Conservation (phyloP, 345 rosid species). For the Rhizophora apiculata region DNA sequence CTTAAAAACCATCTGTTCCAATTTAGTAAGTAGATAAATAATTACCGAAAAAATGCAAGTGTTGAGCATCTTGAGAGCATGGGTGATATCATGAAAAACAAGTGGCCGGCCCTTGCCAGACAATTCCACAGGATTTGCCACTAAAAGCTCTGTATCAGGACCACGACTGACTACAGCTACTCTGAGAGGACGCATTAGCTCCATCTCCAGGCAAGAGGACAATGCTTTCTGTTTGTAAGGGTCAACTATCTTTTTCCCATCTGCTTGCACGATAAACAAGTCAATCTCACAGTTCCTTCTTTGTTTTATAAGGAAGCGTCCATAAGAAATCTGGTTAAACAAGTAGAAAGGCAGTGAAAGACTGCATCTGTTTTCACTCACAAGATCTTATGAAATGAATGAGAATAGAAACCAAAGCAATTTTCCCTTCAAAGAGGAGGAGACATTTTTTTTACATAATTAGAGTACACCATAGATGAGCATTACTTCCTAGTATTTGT, state of each 20-base stretch:
- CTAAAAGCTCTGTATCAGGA: conserved; percentile 86
- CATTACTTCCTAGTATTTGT: neutral
- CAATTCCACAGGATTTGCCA: conserved; percentile 91
- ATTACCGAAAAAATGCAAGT: conserved; percentile 85
- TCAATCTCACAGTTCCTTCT: conserved; percentile 73
- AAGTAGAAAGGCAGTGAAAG: conserved; percentile 2
- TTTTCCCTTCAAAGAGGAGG: neutral
- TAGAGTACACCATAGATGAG: too few species aligned
- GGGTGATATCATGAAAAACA: conserved; percentile 81
- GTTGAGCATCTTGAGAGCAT: conserved; percentile 70
- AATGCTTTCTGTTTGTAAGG: conserved; percentile 70
- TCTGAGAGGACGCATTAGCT: conserved; percentile 73
- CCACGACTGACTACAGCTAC: conserved; percentile 74
- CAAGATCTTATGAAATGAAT: neutral
- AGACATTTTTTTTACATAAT: neutral
- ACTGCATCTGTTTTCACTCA: conserved; percentile 1
- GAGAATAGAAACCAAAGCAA: neutral
- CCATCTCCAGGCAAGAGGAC: conserved; percentile 59
- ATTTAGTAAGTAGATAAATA: conserved; percentile 3
- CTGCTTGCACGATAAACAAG: conserved; percentile 77
- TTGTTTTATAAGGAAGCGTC: conserved; percentile 63
- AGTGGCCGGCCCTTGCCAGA: conserved; percentile 95
- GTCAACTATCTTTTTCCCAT: conserved; percentile 85
- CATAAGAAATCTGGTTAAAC: conserved; percentile 70
- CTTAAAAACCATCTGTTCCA: neutral